phyloP scores from a whole-genome alignment of 805 yeast species.

The Pichia exigua region DNA sequence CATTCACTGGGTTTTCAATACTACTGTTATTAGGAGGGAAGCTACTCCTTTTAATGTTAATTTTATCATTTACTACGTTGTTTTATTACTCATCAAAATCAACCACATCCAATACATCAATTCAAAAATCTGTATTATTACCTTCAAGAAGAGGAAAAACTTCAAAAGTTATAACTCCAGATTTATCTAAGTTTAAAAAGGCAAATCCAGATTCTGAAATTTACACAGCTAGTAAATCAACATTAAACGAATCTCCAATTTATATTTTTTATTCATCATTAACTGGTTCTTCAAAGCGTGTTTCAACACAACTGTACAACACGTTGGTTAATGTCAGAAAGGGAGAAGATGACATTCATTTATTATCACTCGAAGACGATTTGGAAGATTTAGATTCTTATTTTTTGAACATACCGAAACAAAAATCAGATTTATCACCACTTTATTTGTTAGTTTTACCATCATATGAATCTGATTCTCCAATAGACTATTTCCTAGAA shows the following conservation, averaged over 20 bases:
- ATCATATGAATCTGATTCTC: slow-evolving; percentile 88
- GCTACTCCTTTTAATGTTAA: background rate
- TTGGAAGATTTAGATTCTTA: slow-evolving; percentile 78
- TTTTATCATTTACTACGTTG: slow-evolving; percentile 1
- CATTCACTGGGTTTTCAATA: background rate
- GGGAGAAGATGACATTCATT: slow-evolving; percentile 35
- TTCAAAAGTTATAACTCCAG: slow-evolving; percentile 3
- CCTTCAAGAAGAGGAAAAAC: background rate
- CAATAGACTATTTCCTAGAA: slow-evolving; percentile 80
- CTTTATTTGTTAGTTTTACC: slow-evolving; percentile 74
- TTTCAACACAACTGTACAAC: slow-evolving; percentile 47
- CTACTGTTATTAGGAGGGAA: slow-evolving; percentile 5
- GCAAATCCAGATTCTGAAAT: background rate
- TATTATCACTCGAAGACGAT: slow-evolving; percentile 70
- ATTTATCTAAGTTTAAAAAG: background rate
- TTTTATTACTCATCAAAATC: slow-evolving; percentile 1
- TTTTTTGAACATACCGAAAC: slow-evolving; percentile 57
- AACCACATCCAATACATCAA: background rate
- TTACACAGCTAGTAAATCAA: slow-evolving; percentile 10
- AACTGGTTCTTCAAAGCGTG: slow-evolving; percentile 73
- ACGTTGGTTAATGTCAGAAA: slow-evolving; percentile 24
- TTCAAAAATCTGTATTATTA: background rate
- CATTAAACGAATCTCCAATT: slow-evolving; percentile 46
- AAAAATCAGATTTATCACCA: background rate
- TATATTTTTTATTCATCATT: slow-evolving; percentile 75